Base-by-base conservation (phyloP, 1,284 basidiomycete genomes). In the Uromyces viciae-fabae region DNA sequence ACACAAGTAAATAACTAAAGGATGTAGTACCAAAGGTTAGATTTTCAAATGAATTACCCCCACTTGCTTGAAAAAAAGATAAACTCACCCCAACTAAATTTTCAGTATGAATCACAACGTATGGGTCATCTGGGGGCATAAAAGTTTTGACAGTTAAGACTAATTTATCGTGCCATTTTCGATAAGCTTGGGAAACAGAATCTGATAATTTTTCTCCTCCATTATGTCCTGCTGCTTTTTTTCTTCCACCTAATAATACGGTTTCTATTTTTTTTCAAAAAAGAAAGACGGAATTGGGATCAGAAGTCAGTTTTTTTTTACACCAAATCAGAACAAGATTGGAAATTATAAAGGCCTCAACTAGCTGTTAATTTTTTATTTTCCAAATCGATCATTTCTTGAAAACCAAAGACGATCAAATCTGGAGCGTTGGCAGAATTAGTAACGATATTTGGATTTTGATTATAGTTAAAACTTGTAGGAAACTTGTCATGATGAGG, bases 371-470 rank as follows among this genome's bases (percentile, higher is more conserved):
- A 91, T 86, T 92, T 94, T 82, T 94, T 91, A 84, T 91, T 92
- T 83, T 98, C 95, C 15, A 99, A 89, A 85, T 98, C 94, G 82
- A 99, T 93, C 54, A 98, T 89, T 87, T 98, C 96, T 86, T 99
- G 96, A 85, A 98, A 92, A 0, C 95, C 95, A 85, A 98, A 97
- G 1, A 91, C 90, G 83, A 99, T 92, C 83, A 98, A 91, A 83
- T 98, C 95, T 0, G 95, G 94, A 9, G 88, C 86, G 25, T 25
- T 43, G 25, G 60, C 28, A 64, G 66, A n/a, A 36, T 36, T 7
- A 38, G 64, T 40, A 11, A 82, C 78, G 14, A 74, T 76, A 19
- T 83, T 83, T 82, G 78, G 15, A 76, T 76, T n/a, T 82, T 82
- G 31, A 2, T 36, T 75, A 58, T 40, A 33, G 11, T 46, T 38